A percentile compares a stretch with the other conserved stretches of the same genome.
phyloP scores from a whole-genome alignment of 2,329 filamentous ascomycete genomes.

The Fulvia fulva region DNA sequence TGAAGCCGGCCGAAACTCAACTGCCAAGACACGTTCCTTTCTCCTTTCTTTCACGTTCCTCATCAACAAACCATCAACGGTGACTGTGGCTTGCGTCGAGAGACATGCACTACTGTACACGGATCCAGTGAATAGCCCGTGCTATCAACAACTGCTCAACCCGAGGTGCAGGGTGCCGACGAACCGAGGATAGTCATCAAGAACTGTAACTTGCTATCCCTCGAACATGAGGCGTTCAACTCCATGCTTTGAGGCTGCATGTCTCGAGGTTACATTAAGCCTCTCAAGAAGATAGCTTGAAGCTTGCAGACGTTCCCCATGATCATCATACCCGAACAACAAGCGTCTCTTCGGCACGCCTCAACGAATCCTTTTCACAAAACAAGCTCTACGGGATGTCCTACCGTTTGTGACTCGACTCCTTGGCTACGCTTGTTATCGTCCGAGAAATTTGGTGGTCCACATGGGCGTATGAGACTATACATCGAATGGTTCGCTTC shows the following conservation, averaged over 20 bases:
- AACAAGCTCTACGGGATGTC: background rate
- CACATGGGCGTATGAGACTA: background rate
- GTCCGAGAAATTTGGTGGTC: background rate
- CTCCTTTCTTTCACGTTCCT: background rate
- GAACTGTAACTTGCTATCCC: no score
- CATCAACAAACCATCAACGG: background rate
- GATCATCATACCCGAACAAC: background rate
- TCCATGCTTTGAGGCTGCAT: no score
- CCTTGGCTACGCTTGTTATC: background rate
- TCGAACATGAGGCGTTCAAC: no score
- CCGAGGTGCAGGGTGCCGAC: no score
- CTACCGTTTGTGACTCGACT: background rate
- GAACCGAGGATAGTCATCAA: no score
- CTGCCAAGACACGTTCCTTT: background rate
- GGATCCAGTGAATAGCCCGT: no score
- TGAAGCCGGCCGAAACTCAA: background rate
- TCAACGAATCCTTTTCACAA: background rate
- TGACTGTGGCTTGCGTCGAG: no score
- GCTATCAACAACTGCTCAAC: no score
- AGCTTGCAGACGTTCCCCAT: background rate
- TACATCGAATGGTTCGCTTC: background rate
- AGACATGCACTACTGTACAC: background rate
- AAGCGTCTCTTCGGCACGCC: background rate
- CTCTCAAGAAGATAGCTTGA: background rate
- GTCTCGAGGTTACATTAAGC: background rate